Evolutionary conservation across 441 rosid species (phyloP).

Genomic region (Melastoma candidum): DNA sequence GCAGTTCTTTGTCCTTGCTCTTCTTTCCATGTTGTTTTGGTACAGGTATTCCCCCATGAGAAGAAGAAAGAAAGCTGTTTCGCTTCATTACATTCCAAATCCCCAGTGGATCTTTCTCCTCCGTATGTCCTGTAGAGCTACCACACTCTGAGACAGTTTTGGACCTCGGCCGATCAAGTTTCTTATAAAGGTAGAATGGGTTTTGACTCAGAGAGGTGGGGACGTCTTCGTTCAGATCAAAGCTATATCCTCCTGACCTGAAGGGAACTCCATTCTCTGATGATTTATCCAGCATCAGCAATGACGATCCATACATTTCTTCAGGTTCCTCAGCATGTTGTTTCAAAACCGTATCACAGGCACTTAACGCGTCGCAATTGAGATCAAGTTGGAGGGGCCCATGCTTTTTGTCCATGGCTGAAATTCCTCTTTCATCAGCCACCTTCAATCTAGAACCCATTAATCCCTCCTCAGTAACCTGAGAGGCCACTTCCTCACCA

Average conservation of each 20-base stretch:
- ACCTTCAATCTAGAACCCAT: constrained; percentile 27
- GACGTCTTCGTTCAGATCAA: constrained; percentile 48
- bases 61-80: constrained; percentile 50
- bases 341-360: constrained; percentile 18
- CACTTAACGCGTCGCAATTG: constrained; percentile 23
- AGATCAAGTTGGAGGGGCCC: constrained; percentile 23
- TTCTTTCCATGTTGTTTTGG: constrained; percentile 70
- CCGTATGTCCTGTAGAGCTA: constrained; percentile 41
- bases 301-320: constrained; percentile 3
- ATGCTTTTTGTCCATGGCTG: constrained; percentile 18
- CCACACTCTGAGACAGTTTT: constrained; percentile 53
- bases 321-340: constrained; percentile 14
- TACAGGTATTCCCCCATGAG: constrained; percentile 62
- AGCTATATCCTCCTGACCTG: constrained; percentile 24
- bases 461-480: constrained; percentile 24
- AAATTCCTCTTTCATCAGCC: constrained; percentile 15
- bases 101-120: constrained; percentile 52
- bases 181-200: constrained; percentile 23
- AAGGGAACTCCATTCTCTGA: constrained; percentile 23
- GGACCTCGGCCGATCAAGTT: constrained; percentile 20
- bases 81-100: constrained; percentile 90
- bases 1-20: constrained; percentile 38
- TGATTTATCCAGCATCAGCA: constrained; percentile 9
- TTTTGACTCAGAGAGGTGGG: constrained; percentile 37
- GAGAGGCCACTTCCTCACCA: constrained; percentile 28